These are phyloP conservation scores for Globisporangium splendens DNA, from an alignment of 352 stramenopile genomes.

Conservation along the genomic window DNA sequence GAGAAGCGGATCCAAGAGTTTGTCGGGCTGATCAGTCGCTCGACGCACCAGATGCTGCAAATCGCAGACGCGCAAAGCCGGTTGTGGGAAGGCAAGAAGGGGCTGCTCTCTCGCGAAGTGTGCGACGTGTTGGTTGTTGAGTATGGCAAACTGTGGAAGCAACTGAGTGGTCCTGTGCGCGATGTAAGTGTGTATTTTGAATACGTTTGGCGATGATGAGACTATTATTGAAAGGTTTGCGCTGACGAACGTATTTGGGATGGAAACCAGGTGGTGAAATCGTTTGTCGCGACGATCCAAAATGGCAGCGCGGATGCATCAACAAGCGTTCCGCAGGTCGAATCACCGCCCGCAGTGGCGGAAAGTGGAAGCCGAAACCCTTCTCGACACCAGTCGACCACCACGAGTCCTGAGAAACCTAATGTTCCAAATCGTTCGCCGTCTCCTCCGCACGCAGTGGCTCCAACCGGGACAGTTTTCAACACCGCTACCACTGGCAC, in stretches of 20 bases:
- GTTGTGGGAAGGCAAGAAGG: slow-evolving; percentile 46
- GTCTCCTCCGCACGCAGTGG: neutral
- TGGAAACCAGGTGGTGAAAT: slow-evolving; percentile 13
- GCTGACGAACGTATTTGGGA: no score
- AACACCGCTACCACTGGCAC: neutral
- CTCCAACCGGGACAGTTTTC: neutral
- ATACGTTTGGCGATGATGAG: slow-evolving; percentile 11
- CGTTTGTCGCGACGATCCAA: slow-evolving; percentile 14
- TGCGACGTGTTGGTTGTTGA: slow-evolving; percentile 32
- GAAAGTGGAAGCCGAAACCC: neutral
- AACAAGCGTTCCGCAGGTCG: neutral
- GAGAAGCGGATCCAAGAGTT: slow-evolving; percentile 66
- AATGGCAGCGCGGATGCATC: neutral
- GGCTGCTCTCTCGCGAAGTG: slow-evolving; percentile 29
- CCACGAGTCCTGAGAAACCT: neutral
- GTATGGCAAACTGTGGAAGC: slow-evolving; percentile 42
- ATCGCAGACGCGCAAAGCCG: slow-evolving; percentile 47
- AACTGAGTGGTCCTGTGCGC: slow-evolving; percentile 43
- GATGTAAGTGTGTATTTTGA: slow-evolving; percentile 25
- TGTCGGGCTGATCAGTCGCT: slow-evolving; percentile 41
- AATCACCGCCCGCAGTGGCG: no score
- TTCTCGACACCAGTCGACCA: neutral
- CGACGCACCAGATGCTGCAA: slow-evolving; percentile 50
- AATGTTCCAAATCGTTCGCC: neutral
- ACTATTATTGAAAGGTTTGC: no score